Evolutionary conservation across 129 eudicot species (phyloP).

Genomic region (Artemisia annua): DNA sequence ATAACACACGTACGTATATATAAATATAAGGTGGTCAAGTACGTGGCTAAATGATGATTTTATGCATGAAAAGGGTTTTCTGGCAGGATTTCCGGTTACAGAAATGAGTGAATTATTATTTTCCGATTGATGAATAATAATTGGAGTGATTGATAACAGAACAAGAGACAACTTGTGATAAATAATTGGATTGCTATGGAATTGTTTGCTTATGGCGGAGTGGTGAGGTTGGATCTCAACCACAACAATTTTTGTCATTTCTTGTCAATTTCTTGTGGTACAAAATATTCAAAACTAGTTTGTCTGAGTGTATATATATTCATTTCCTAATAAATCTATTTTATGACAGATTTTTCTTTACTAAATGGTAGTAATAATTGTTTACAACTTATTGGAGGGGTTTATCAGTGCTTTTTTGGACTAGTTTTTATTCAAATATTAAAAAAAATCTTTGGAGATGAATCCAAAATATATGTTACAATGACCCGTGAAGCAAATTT

Average conservation of each 20-base stretch:
- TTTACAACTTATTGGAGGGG: too few species aligned
- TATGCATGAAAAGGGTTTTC: slow-evolving; percentile 17
- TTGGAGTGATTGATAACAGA: background rate
- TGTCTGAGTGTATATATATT: too few species aligned
- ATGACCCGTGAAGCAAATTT: too few species aligned
- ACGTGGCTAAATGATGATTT: slow-evolving; percentile 3
- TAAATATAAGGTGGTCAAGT: background rate
- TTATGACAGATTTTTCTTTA: too few species aligned
- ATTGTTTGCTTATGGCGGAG: slow-evolving; percentile 33
- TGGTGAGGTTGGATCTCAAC: slow-evolving; percentile 58
- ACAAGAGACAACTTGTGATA: slow-evolving; percentile 23
- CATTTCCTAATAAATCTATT: too few species aligned
- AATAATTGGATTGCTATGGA: slow-evolving; percentile 22
- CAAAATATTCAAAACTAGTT: too few species aligned
- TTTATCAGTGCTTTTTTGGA: too few species aligned
- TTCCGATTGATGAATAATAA: slow-evolving; percentile 10
- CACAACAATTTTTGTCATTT: slow-evolving; percentile 46
- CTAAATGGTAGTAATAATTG: too few species aligned
- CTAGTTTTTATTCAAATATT: too few species aligned
- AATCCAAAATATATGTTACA: too few species aligned
- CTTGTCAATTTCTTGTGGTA: too few species aligned
- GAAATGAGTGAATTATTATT: background rate
- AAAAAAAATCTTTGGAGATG: too few species aligned
- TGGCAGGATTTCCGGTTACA: background rate
- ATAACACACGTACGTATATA: background rate